Base-by-base conservation (phyloP, 129 eudicot species). In the Flaveria sonorensis region DNA sequence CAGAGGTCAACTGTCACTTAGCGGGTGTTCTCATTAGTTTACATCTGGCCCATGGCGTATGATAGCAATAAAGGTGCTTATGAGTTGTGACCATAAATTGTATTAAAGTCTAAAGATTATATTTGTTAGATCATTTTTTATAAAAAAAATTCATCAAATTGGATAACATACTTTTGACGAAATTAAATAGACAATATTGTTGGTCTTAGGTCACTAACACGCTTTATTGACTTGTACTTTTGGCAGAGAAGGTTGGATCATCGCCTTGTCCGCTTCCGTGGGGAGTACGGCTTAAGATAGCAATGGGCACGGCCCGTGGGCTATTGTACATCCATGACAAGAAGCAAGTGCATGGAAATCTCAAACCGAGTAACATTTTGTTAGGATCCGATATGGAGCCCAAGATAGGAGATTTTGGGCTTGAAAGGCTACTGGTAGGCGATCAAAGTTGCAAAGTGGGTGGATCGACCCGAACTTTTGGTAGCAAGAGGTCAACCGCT, bases 331-430 rank as follows among this genome's bases (percentile, higher is more conserved):
- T 95, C 65, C 99, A 95, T 68, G 99, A 95, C 18, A 92, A 86
- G 81, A 95, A 92, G 69, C 97, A 95, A 23, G 99, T 92, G 21
- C 99, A 95, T 10, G 94, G 95, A 0, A 92, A 95, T 80, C 81
- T 95, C 12, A 95, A 95, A 87, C 97, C 99, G 23, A 91, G 85
- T n/a, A 95, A 95, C 82, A 88, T 95, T 46, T 82, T 95, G 21
- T 71, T 95, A 84, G 96, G 91, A 26, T 57, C 78, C 0, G 92
- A 95, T 53, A 95, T 92, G 97, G 97, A 95, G 88, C 96, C 99
- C 65, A 92, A 88, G 78, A 88, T 95, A 5, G 96, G 92, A 32
- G 99, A 95, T 68, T 92, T 95, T 39, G 99, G 99, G 71, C 92
- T 95, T 13, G 96, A 89, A 32, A 80, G 97, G n/a, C 91, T 95